Evolutionary conservation across 306 rosid genomes (phyloP), one percentile per base, ranked within the genome.

Genomic region (Betula pendula): DNA sequence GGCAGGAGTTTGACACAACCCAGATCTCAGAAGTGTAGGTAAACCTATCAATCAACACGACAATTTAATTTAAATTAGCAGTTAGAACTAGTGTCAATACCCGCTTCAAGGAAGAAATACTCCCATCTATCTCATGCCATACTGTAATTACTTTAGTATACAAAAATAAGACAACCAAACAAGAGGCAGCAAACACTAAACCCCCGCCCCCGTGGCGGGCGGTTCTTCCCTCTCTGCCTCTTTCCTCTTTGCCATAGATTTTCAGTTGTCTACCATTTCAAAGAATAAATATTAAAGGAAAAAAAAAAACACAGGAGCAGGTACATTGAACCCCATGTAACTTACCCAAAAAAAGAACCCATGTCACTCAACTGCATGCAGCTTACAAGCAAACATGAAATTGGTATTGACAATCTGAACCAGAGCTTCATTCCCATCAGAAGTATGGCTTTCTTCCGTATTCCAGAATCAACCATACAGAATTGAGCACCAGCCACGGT

Each of bases 371-470:
- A 66, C 70, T 19, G 27, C 70, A 66, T n/a, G 70, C 47, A 66
- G 70, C 48, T 66, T 66, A n/a, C 27, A 20, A 3, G 27, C 45
- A 38, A 19, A 38, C 70, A 38, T 10, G 27, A 66, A 63, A 38
- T 66, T 38, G 47, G 48, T 9, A 47, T 27, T 47, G 24, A 81
- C 63, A 70, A 87, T 92, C 93, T 86, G 97, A 88, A 92, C 97
- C 97, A 84, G 80, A 68, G 93, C 97, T 92, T 90, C 97, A 92
- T 88, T 92, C 93, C 97, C 96, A 74, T 55, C 72, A 45, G 77
- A 75, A 77, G 56, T 65, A 62, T 78, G 83, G 84, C 72, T 43
- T 70, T 78, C 86, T 76, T 83, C 84, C 13, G 72, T 66, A 85
- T 65, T 75, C 67, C 72, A 52, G 68, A 25, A 71, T 22, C 70